Conservation (phyloP, 2,329 filamentous ascomycete genomes). For the Curvularia lunata region DNA sequence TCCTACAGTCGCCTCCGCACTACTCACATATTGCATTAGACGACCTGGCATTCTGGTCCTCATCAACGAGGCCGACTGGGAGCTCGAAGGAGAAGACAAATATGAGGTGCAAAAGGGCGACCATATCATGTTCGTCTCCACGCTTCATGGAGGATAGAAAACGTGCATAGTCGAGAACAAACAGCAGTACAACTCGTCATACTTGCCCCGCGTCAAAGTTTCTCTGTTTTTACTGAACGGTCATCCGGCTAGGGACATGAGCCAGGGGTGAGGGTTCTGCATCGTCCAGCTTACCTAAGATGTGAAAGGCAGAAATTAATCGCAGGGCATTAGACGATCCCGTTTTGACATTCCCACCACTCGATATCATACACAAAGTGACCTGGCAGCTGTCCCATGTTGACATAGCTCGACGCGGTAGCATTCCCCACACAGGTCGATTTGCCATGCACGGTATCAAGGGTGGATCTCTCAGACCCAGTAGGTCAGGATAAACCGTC, state of each 20-base stretch:
- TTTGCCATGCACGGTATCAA: constrained; percentile 12
- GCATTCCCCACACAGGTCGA: background rate
- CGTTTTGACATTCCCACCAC: no score
- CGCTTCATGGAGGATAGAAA: constrained; percentile 82
- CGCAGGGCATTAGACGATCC: no score
- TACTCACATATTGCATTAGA: constrained; percentile 57
- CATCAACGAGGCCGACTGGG: constrained; percentile 98
- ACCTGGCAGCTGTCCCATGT: background rate
- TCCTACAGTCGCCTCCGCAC: no score
- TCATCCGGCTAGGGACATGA: background rate
- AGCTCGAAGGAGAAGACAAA: constrained; percentile 90
- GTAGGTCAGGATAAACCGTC: constrained; percentile 27
- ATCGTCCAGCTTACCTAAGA: background rate
- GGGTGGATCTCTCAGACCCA: constrained; percentile 21
- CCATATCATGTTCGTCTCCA: constrained; percentile 95
- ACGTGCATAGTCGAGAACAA: background rate
- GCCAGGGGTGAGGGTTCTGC: background rate
- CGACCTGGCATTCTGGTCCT: constrained; percentile 94
- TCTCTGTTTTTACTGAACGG: background rate
- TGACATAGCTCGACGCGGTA: constrained; percentile 10
- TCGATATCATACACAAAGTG: background rate
- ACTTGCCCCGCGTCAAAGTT: background rate
- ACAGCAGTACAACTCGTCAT: background rate
- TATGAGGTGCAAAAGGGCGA: constrained; percentile 84
- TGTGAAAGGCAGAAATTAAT: background rate